A percentile compares a stretch with the other conserved stretches of the same genome.
Conservation (phyloP, 768 basidiomycete genomes). For the Lactarius sp. region DNA sequence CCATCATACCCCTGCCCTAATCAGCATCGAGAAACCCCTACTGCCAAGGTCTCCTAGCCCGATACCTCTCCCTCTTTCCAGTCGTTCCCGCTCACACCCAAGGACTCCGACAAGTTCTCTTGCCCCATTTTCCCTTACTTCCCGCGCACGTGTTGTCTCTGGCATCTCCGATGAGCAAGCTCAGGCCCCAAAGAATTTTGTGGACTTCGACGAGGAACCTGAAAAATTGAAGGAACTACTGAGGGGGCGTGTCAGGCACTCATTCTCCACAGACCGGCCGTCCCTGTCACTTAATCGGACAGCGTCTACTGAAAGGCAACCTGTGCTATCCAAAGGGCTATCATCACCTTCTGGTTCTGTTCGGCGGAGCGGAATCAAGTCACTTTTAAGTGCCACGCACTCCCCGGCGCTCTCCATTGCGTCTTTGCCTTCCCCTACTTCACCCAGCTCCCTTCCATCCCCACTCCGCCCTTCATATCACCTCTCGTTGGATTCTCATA, state of each 20-base stretch:
- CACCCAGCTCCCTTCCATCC: constrained; percentile 10
- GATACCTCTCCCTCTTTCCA: constrained; percentile 5
- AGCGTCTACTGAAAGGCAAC: constrained; percentile 27
- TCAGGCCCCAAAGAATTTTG: constrained; percentile 72
- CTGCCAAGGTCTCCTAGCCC: constrained; percentile 12
- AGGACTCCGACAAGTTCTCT: constrained; percentile 25
- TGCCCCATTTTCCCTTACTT: constrained; percentile 49
- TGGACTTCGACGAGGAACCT: constrained; percentile 79
- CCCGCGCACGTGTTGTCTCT: constrained; percentile 63
- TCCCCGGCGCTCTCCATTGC: constrained; percentile 9
- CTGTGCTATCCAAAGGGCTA: constrained; percentile 4
- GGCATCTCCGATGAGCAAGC: constrained; percentile 63
- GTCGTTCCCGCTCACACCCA: constrained; percentile 21
- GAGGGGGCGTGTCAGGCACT: constrained; percentile 45
- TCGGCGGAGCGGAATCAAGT: constrained; percentile 36
- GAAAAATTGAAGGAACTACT: constrained; percentile 71
- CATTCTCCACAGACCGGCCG: constrained; percentile 33
- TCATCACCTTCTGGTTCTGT: constrained; percentile 27
- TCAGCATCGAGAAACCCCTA: constrained; percentile 14
- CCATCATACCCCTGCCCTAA: background rate
- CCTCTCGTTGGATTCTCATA: constrained; percentile 31
- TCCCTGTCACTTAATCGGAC: constrained; percentile 33
- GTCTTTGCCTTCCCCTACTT: constrained; percentile 13
- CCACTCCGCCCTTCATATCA: constrained; percentile 21
- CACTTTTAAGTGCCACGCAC: constrained; percentile 43